Base-by-base conservation (phyloP, 257 asterid genomes). In the Solanum pimpinellifolium region DNA sequence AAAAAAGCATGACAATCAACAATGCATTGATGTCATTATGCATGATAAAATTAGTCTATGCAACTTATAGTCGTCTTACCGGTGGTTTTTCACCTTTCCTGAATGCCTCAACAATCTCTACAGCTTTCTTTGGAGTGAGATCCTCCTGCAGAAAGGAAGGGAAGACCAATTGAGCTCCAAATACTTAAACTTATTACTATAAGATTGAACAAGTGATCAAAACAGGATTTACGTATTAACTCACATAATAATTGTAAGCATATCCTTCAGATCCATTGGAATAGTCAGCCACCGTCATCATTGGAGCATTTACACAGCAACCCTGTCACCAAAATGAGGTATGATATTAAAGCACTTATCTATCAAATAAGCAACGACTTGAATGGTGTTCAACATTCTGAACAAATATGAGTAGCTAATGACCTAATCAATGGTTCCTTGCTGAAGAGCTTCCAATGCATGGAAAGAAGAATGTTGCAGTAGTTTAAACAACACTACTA, bases 201-300 rank as follows among this genome's bases (percentile, higher is more conserved):
- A 59, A 59, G 25, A 59, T 59, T 59, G 27, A 35, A 49, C 23
- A 72, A 49, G 66, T 5, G 46, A 52, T 31, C 18, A 31, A 81
- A 52, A 31, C 70, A 81, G 31, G 69, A 52, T 31, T 25, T 31
- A 77, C 31, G 81, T 59, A 69, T 47, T 31, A 6, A 91, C 99
- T 90, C 87, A 96, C 99, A 86, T 87, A 97, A 89, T 97, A 97
- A 88, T 97, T 92, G 81, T 97, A 97, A 49, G 93, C 89, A 86
- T 95, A 97, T 89, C 98, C 99, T 91, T 96, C 98, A 83, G 99
- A 96, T 81, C 99, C 99, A 90, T 91, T 93, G 84, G 99, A 97
- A 90, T 96, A 97, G 92, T 97, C 99, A 20, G 98, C 99, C 60
- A 97, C 99, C 9, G 98, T 97, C 69, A 97, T 97, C 99, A 96